Evolutionary conservation across 1,284 basidiomycete genomes (phyloP).

Genomic region (Rhodotorula sp.): DNA sequence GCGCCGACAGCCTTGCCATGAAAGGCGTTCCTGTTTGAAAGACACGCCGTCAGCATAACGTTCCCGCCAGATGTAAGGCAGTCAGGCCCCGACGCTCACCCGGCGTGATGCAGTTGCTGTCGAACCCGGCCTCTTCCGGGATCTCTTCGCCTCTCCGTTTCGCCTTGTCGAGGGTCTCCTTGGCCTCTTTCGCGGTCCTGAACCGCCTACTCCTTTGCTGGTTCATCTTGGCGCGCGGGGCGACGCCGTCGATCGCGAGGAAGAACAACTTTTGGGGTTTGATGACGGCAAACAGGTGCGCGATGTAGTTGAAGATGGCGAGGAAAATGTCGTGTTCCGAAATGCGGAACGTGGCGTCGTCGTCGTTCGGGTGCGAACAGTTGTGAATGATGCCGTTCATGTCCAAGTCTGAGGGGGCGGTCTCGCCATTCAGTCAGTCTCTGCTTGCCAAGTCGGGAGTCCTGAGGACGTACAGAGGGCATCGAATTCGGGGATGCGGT

Average conservation of each 20-base stretch:
- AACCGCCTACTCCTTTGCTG: slow-evolving; percentile 94
- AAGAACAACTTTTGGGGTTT: slow-evolving; percentile 78
- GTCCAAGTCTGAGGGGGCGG: slow-evolving; percentile 61
- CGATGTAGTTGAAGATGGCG: slow-evolving; percentile 93
- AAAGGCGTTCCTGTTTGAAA: slow-evolving; percentile 76
- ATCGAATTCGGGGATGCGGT: slow-evolving; percentile 83
- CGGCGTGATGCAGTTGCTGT: slow-evolving; percentile 98
- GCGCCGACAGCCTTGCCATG: slow-evolving; percentile 85
- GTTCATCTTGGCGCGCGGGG: slow-evolving; percentile 99
- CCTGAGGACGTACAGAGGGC: slow-evolving; percentile 24
- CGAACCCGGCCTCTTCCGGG: slow-evolving; percentile 76
- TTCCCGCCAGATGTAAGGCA: not conserved
- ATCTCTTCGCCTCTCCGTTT: slow-evolving; percentile 83
- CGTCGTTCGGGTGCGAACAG: slow-evolving; percentile 91
- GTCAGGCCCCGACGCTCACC: slow-evolving; percentile 56
- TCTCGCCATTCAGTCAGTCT: not conserved
- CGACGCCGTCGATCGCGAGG: slow-evolving; percentile 97
- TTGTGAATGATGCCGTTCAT: slow-evolving; percentile 99
- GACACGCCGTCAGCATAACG: not conserved
- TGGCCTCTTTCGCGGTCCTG: slow-evolving; percentile 88
- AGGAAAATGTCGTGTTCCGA: slow-evolving; percentile 97
- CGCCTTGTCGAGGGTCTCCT: slow-evolving; percentile 81
- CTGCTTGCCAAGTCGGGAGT: not conserved
- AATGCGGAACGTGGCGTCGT: slow-evolving; percentile 89
- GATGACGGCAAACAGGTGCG: slow-evolving; percentile 94